These are phyloP conservation scores for Farysia itapuensis DNA, from an alignment of 1,284 basidiomycete genomes.

Conservation along the genomic window DNA sequence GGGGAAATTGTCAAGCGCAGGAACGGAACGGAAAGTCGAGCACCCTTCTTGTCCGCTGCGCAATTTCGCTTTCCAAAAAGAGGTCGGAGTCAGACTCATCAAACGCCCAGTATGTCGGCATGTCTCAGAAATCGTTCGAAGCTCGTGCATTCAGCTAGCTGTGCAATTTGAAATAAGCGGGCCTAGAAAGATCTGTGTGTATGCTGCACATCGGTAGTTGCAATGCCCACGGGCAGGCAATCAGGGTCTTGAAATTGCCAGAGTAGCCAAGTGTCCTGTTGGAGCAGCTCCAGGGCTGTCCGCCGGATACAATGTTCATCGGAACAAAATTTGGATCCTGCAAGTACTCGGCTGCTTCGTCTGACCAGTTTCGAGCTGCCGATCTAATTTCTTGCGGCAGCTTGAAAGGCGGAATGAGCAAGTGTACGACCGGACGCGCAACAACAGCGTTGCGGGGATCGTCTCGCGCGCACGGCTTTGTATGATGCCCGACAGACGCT, in stretches of 20 bases:
- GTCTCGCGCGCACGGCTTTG: conserved; percentile 4
- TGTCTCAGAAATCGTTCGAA: too few relatives aligned
- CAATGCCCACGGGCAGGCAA: conserved; percentile 35
- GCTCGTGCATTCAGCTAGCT: too few relatives aligned
- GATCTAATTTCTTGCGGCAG: conserved; percentile 38
- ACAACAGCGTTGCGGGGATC: conserved; percentile 5
- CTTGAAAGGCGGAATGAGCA: conserved; percentile 41
- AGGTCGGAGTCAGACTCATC: too few relatives aligned
- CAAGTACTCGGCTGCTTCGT: conserved; percentile 16
- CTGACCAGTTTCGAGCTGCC: conserved; percentile 36
- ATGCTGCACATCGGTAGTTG: conserved; percentile 9
- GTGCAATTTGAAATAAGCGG: too few relatives aligned
- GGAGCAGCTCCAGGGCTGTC: conserved; percentile 18
- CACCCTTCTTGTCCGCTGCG: too few relatives aligned
- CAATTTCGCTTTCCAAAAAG: too few relatives aligned
- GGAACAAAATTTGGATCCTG: conserved; percentile 5
- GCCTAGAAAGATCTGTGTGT: too few relatives aligned
- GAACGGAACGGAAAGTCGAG: too few relatives aligned
- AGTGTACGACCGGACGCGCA: conserved; percentile 38
- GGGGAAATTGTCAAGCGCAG: too few relatives aligned
- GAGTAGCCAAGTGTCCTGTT: conserved; percentile 11
- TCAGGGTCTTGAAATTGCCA: conserved; percentile 17
- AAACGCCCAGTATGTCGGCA: too few relatives aligned
- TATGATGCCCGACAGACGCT: conserved; percentile 11
- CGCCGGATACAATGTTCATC: conserved; percentile 31